Conservation (phyloP, 345 rosid genomes). For the Arabis alpina region DNA sequence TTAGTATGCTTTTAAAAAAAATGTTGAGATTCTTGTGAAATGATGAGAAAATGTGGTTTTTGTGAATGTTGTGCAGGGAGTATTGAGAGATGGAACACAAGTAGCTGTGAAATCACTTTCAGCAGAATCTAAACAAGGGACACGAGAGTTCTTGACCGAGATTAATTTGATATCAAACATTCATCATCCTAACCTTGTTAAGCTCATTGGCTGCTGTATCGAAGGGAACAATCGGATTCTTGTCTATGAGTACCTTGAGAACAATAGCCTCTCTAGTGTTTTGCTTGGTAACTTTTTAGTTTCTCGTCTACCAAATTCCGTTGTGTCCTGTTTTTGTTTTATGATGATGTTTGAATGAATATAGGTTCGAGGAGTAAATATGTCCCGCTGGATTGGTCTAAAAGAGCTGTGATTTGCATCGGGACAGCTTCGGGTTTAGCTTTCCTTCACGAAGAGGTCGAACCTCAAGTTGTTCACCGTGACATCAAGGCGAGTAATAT, state of each 20-base stretch:
- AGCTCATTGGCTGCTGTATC: conserved; percentile 81
- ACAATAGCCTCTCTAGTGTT: conserved; percentile 75
- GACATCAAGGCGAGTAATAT: conserved; percentile 96
- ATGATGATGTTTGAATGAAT: conserved; percentile 23
- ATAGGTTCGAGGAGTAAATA: conserved; percentile 55
- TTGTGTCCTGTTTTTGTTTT: not conserved
- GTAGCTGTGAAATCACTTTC: conserved; percentile 83
- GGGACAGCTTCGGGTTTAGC: conserved; percentile 85
- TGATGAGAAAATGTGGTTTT: not conserved
- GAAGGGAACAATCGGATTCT: conserved; percentile 66
- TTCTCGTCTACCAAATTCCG: not conserved
- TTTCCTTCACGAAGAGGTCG: conserved; percentile 85
- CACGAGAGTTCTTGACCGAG: conserved; percentile 77
- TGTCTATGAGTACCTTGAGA: conserved; percentile 86
- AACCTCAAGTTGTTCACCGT: conserved; percentile 87
- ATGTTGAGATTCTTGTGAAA: not conserved
- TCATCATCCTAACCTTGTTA: conserved; percentile 88
- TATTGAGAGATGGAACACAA: conserved; percentile 58
- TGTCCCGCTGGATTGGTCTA: conserved; percentile 67
- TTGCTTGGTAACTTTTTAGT: conserved; percentile 53
- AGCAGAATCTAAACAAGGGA: conserved; percentile 77
- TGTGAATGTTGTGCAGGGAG: conserved; percentile 56
- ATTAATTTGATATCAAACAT: conserved; percentile 68
- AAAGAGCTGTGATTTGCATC: conserved; percentile 78
- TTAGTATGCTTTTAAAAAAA: no score